These are phyloP conservation scores for Pistacia vera DNA, from an alignment of 345 rosid species.

Conservation along the genomic window DNA sequence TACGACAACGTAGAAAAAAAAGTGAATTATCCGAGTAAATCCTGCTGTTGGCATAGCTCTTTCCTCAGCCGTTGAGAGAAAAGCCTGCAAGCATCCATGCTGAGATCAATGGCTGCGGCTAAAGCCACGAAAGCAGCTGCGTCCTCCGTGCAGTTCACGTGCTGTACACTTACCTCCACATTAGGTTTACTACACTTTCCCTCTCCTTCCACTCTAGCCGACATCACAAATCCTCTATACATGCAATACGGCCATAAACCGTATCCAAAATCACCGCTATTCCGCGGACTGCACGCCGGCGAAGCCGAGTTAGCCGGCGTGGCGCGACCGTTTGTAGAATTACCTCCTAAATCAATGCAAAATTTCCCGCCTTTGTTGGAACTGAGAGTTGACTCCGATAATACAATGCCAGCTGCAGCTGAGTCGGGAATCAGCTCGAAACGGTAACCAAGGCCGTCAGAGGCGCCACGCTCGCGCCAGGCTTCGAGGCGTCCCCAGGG, in stretches of 20 bases:
- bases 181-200: slow-evolving; percentile 83
- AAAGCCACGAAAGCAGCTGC: slow-evolving; percentile 94
- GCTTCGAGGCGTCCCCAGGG: slow-evolving; percentile 97
- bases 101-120: slow-evolving; percentile 86
- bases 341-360: slow-evolving; percentile 52
- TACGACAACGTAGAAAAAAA: not conserved
- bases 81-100: slow-evolving; percentile 91
- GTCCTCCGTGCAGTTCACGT: slow-evolving; percentile 89
- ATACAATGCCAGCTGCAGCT: slow-evolving; percentile 62
- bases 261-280: slow-evolving; percentile 77
- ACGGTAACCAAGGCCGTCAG: slow-evolving; percentile 74
- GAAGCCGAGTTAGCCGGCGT: slow-evolving; percentile 45
- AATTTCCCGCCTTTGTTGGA: slow-evolving; percentile 78
- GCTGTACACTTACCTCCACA: slow-evolving; percentile 90
- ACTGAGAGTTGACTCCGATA: slow-evolving; percentile 71
- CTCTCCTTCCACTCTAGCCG: slow-evolving; percentile 83
- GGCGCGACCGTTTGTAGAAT: slow-evolving; percentile 30
- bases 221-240: slow-evolving; percentile 84
- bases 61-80: slow-evolving; percentile 87
- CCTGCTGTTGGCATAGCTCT: slow-evolving; percentile 65
- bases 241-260: slow-evolving; percentile 69
- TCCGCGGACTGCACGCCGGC: slow-evolving; percentile 74
- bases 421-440: slow-evolving; percentile 76
- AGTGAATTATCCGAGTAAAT: slow-evolving; percentile 33
- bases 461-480: slow-evolving; percentile 84